These are phyloP conservation scores for Ephemerocybe angulata DNA, from an alignment of 768 basidiomycete species.

Conservation along the genomic window DNA sequence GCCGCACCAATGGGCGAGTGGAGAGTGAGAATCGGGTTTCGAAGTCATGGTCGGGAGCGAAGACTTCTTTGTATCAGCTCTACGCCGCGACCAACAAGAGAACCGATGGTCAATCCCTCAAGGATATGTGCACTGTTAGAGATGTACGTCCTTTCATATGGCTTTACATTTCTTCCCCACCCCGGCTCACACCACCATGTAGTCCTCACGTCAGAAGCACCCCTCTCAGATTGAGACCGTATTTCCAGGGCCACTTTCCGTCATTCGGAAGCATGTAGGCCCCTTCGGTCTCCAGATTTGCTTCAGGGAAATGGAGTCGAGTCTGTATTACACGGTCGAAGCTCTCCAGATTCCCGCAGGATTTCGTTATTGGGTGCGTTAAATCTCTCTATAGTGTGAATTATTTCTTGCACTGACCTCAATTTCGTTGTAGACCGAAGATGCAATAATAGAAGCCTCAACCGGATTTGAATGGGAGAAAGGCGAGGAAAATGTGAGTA, in stretches of 20 bases:
- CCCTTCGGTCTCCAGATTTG: constrained; percentile 27
- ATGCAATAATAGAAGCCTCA: too few species aligned
- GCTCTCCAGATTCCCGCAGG: constrained; percentile 23
- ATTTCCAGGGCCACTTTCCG: constrained; percentile 20
- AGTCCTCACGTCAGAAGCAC: constrained; percentile 27
- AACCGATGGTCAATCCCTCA: constrained; percentile 15
- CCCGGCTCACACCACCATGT: not conserved
- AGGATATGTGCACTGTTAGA: constrained; percentile 17
- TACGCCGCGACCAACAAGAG: constrained; percentile 22
- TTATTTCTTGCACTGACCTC: too few species aligned
- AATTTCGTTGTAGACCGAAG: too few species aligned
- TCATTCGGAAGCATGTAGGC: constrained; percentile 22
- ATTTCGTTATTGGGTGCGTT: constrained; percentile 24
- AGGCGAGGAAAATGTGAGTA: too few species aligned
- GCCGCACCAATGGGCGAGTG: constrained; percentile 30
- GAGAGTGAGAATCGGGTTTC: constrained; percentile 28
- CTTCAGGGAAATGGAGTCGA: constrained; percentile 28
- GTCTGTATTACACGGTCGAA: constrained; percentile 24
- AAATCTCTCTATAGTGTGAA: too few species aligned
- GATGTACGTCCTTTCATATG: constrained; percentile 14
- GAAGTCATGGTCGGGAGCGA: constrained; percentile 22
- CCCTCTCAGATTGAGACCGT: constrained; percentile 21
- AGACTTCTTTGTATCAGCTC: constrained; percentile 19
- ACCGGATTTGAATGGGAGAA: too few species aligned
- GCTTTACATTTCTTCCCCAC: not conserved